Evolutionary conservation across 306 rosid genomes (phyloP).

Genomic region (Comarum palustre): DNA sequence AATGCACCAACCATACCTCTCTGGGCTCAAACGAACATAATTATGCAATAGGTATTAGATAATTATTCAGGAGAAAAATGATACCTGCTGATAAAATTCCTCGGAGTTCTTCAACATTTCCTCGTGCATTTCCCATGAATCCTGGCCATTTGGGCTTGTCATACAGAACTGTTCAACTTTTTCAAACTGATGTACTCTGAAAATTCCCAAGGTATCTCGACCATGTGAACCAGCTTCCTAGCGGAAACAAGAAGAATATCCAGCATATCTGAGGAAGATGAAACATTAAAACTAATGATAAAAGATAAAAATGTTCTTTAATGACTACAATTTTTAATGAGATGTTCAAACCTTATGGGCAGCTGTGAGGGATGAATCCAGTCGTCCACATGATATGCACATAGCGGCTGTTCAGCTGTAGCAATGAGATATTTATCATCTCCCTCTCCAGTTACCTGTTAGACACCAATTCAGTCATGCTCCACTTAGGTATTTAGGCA

Average conservation of each 20-base stretch:
- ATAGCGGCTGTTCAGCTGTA: conserved; percentile 92
- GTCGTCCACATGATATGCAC: conserved; percentile 82
- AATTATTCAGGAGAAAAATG: conserved; percentile 2
- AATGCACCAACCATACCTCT: background rate
- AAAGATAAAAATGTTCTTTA: background rate
- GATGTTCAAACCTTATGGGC: conserved; percentile 62
- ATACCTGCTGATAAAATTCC: conserved; percentile 75
- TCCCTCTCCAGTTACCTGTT: conserved; percentile 94
- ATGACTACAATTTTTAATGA: conserved; percentile 3
- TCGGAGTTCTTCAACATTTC: conserved; percentile 92
- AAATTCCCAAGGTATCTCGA: conserved; percentile 90
- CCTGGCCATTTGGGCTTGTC: conserved; percentile 75
- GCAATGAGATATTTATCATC: conserved; percentile 98
- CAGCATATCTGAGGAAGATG: conserved; percentile 64
- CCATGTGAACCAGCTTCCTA: conserved; percentile 99
- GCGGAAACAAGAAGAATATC: conserved; percentile 94
- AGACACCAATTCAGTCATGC: conserved; percentile 17
- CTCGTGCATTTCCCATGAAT: conserved; percentile 93
- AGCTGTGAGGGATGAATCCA: conserved; percentile 96
- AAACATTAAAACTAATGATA: conserved; percentile 5
- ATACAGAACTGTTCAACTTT: conserved; percentile 92
- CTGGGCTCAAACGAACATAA: background rate
- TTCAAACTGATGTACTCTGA: conserved; percentile 95
- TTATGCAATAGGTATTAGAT: background rate
- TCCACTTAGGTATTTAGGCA: background rate